Percentiles rank a stretch among this genome's conserved stretches.
These are phyloP conservation scores for Colletotrichum tofieldiae DNA, from an alignment of 2,329 filamentous ascomycete genomes.

Conservation along the genomic window DNA sequence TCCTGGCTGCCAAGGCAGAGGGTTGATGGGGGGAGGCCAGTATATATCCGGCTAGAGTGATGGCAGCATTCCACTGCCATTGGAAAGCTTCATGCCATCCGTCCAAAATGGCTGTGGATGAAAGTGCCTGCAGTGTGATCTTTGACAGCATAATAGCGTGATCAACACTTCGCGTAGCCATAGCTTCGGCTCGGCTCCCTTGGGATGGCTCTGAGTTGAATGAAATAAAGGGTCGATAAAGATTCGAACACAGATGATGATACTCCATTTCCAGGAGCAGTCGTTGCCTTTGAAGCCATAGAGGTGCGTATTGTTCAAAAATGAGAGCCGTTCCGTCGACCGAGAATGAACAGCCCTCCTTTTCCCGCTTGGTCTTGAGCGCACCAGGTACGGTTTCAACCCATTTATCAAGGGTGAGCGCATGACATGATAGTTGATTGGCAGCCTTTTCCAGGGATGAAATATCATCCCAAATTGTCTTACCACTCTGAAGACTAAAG, in stretches of 20 bases:
- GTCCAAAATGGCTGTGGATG: constrained; percentile 48
- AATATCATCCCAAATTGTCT: constrained; percentile 46
- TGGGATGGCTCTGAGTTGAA: constrained; percentile 48
- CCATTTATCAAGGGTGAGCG: constrained; percentile 51
- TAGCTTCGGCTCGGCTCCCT: constrained; percentile 45
- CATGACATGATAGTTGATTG: constrained; percentile 48
- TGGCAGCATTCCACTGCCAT: constrained; percentile 50
- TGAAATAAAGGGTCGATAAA: constrained; percentile 58
- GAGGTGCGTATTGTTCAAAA: constrained; percentile 52
- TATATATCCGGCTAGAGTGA: constrained; percentile 6
- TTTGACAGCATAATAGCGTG: constrained; percentile 49
- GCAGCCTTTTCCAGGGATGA: constrained; percentile 48
- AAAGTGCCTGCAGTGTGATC: constrained; percentile 49
- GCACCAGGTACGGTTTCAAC: constrained; percentile 52
- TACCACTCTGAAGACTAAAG: background rate
- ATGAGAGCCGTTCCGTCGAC: constrained; percentile 53
- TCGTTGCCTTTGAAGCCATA: constrained; percentile 60
- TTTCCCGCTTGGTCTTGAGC: constrained; percentile 55
- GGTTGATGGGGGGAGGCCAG: background rate
- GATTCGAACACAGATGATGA: constrained; percentile 56
- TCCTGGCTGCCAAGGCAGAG: background rate
- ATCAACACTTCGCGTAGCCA: constrained; percentile 47
- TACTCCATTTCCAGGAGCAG: constrained; percentile 61
- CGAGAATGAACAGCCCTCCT: constrained; percentile 54
- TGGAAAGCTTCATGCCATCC: constrained; percentile 49